Evolutionary conservation across 2,329 filamentous ascomycete species (phyloP).

Genomic region (Penicillium sp.): DNA sequence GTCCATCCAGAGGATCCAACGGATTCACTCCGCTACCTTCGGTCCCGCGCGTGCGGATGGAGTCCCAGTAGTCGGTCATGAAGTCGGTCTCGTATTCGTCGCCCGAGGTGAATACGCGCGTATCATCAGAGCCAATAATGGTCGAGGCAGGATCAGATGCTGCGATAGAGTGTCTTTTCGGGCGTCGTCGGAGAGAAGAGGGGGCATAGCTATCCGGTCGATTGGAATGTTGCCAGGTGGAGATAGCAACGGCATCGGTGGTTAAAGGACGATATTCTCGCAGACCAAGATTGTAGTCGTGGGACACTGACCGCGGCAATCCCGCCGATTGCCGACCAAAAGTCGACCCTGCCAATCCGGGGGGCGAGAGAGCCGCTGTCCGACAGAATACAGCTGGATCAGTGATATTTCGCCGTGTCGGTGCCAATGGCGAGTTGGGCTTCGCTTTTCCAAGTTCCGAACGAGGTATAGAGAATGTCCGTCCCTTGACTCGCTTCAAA

Average conservation of each 20-base stretch:
- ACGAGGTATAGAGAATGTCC: slow-evolving; percentile 35
- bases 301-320: slow-evolving; percentile 29
- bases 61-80: slow-evolving; percentile 67
- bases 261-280: slow-evolving; percentile 29
- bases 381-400: slow-evolving; percentile 44
- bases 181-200: slow-evolving; percentile 41
- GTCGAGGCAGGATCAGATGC: slow-evolving; percentile 64
- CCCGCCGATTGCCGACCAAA: slow-evolving; percentile 18
- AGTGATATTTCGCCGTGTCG: slow-evolving; percentile 46
- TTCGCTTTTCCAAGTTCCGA: slow-evolving; percentile 32
- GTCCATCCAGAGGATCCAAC: slow-evolving; percentile 54
- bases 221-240: slow-evolving; percentile 31
- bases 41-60: slow-evolving; percentile 63
- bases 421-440: slow-evolving; percentile 25
- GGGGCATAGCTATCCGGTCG: slow-evolving; percentile 24
- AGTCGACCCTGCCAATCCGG: slow-evolving; percentile 20
- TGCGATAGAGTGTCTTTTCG: slow-evolving; percentile 59
- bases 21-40: slow-evolving; percentile 57
- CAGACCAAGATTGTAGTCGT: slow-evolving; percentile 30
- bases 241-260: slow-evolving; percentile 33
- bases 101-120: slow-evolving; percentile 58
- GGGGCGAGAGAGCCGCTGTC: slow-evolving; percentile 37
- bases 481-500: slow-evolving; percentile 34
- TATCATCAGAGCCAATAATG: slow-evolving; percentile 65
- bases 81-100: slow-evolving; percentile 67